Evolutionary conservation across 805 yeast genomes (phyloP), one percentile per base, ranked within the genome.

Genomic region (Pichia eremophila): DNA sequence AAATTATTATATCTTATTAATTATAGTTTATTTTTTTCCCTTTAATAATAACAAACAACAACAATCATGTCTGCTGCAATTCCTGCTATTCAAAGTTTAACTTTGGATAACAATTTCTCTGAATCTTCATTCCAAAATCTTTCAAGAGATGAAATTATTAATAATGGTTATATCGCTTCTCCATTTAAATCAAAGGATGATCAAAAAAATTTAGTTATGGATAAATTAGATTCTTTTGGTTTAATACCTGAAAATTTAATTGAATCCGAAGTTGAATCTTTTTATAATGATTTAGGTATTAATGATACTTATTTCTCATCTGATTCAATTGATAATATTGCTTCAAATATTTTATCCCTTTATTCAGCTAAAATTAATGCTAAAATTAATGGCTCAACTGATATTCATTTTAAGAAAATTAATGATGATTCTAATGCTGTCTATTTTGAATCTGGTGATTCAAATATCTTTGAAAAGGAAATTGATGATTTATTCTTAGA

Each of bases 361-460:
- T 91, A 91, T 67, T 86, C 96, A 34, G 90, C 97, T 48, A 93
- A 93, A 64, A 77, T 93, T 46, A 93, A 91, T 56, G 95, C 96
- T 8, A 86, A 75, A 61, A 84, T 93, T 43, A 45, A 51, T 31
- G 46, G 41, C 18, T 31, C 49, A 8, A 68, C 70, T 19, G 75
- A 80, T 54, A 82, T 91, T 54, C 86, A 83, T 53, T 86, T 88
- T 64, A 83, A 82, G 62, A 75, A 89, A 53, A 90, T 87, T 63
- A 75, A 78, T 41, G 83, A 79, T 17, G 83, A 78, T 17, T 90
- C 85, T 62, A 95, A 88, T 60, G 96, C 96, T 2, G 93, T 88
- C 35, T 93, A 85, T 63, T 86, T 91, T 64, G 95, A 87, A 61
- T 80, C 95, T 34, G 72, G 80, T 15, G 54, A 49, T 37, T 59